Base-by-base conservation (phyloP, 1,284 basidiomycete genomes). In the Apiotrichum sp. region DNA sequence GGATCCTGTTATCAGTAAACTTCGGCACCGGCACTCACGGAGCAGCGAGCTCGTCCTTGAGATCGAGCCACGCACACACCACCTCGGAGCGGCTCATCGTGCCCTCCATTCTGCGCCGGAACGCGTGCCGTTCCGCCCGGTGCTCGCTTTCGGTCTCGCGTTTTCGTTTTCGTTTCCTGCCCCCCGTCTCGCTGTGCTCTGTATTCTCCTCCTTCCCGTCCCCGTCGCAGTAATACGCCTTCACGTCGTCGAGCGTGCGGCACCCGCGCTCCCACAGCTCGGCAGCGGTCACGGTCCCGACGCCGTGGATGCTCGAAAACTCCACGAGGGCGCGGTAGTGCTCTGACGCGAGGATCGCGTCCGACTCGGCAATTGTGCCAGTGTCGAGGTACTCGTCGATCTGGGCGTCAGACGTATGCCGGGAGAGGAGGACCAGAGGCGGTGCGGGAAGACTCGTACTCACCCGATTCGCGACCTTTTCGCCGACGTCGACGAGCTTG, bases 341-440 rank as follows among this genome's bases (percentile, higher is more conserved):
- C 8, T 61, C 35, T 1, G 70, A 72, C 0, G 58, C 29, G 14
- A 67, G 55, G 56, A 77, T 75, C 6, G 54, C 52, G 22, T 65
- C 59, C 2, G 69, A 63, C 57, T 75, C 75, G 33, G 55, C 63
- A 8, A 77, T 65, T 1, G 29, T 33, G 6, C 75, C 73, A 0
- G 66, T 74, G 7, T 50, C 16, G 13, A 77, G 65, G 53, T 63
- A 77, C 56, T 77, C 75, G 59, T 75, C 72, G 32, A 77, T 74
- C 74, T 76, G 53, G 6, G 29, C 50, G n/a, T 47, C 8, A 36
- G 32, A 11, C 4, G 31, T 13, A 7, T 8, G 8, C 3, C 6
- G 13, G 8, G 31, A 34, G 6, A 9, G 8, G 47, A 29, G 9
- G 4, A 2, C 13, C 4, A 16, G 33, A 4, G 6, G n/a, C n/a